A percentile compares a stretch with the other conserved stretches of the same genome.
Evolutionary conservation across 2,329 filamentous ascomycete genomes (phyloP).

Genomic region (Fusarium sp.): DNA sequence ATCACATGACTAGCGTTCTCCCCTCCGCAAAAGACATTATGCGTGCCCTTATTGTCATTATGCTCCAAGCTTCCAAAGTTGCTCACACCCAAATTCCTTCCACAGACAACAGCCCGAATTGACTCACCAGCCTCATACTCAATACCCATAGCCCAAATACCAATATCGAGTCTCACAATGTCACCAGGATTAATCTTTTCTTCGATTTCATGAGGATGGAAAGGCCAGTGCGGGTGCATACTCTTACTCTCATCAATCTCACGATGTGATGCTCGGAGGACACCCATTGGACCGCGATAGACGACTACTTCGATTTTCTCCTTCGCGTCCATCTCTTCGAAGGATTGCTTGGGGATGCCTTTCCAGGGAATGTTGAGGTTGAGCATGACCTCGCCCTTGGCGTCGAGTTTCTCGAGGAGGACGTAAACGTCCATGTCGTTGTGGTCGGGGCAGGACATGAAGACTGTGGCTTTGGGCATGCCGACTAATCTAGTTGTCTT

Average conservation of each 20-base stretch:
- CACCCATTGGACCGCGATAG: constrained; percentile 12
- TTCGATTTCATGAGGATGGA: constrained; percentile 11
- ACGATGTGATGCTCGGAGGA: constrained; percentile 5
- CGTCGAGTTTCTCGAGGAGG: background rate
- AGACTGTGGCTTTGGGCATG: constrained; percentile 9
- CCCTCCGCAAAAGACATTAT: background rate
- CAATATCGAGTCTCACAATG: background rate
- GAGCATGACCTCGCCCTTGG: constrained; percentile 1
- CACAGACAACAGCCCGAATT: background rate
- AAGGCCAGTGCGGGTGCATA: constrained; percentile 20
- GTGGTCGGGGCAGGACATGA: constrained; percentile 3
- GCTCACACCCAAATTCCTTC: constrained; percentile 2
- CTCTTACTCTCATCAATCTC: constrained; percentile 20
- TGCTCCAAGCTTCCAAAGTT: constrained; percentile 22
- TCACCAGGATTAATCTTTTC: constrained; percentile 1
- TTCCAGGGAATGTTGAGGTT: constrained; percentile 19
- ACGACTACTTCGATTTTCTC: constrained; percentile 12
- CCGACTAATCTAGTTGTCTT: constrained; percentile 14
- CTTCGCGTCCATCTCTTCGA: background rate
- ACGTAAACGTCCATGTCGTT: constrained; percentile 20
- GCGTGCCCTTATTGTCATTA: constrained; percentile 6
- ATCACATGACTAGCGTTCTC: constrained; percentile 6
- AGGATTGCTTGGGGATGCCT: background rate
- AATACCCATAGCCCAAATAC: constrained; percentile 21
- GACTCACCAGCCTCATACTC: constrained; percentile 18